Evolutionary conservation across 176 grass and related monocot species (phyloP), one percentile per base, ranked within the genome.

Genomic region (Avena sativa): DNA sequence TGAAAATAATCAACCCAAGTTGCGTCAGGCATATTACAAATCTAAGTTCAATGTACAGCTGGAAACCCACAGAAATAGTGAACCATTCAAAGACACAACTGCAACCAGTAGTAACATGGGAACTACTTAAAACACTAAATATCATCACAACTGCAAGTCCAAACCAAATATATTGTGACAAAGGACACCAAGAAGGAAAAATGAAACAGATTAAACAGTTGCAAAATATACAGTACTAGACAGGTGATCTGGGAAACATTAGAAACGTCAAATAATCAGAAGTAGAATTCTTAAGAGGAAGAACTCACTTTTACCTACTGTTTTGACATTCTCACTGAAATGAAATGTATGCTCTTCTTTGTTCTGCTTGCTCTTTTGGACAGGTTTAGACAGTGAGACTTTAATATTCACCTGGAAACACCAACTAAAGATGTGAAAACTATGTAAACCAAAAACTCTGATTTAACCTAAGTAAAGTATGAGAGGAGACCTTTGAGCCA

Each of bases 331-430:
- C 47, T 88, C 86, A 72, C 30, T 87, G 61, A 25, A 83, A 83
- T 65, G 46, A 68, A 59, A 89, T 66, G 26, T 67, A 34, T 67
- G 64, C 7, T 67, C 64, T 34, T 67, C 64, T 67, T 67, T 34
- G 64, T 86, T 91, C 60, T 81, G 87, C 77, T 87, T 92, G 79
- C 51, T 51, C 81, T 79, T 92, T 84, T 74, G 91, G 49, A 79
- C 76, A 81, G 87, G 86, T 89, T 90, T 93, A 79, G 94, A 87
- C 52, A 93, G 71, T 32, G 94, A 88, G 19, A 92, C 94, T 86
- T 90, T 93, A 86, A 93, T 88, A 90, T 91, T 86, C 77, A 93
- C 85, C 91, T 96, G 76, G 79, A 93, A 47, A 77, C 76, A 84
- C 34, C 26, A 86, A 60, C 56, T 80, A 69, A 80, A 85, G 65